Evolutionary conservation across 768 basidiomycete genomes (phyloP), one percentile per base, ranked within the genome.

Genomic region (Cantharellus cinnabarinus): DNA sequence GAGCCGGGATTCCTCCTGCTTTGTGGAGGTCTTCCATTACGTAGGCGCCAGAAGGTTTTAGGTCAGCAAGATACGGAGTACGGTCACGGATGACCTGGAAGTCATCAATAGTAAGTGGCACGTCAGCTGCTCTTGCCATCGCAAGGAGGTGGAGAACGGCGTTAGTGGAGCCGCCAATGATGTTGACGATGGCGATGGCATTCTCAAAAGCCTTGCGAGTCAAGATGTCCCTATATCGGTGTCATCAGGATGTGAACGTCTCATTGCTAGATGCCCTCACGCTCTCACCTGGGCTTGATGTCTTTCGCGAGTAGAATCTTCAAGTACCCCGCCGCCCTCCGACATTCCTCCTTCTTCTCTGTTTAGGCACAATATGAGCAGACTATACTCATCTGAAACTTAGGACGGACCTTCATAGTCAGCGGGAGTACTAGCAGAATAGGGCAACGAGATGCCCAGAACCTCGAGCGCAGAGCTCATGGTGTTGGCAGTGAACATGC

Each of bases 401-500:
- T 15, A 10, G 41, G n/a, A 44, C 63, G 10, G 41, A 84, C 86
- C 77, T 57, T 81, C 78, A 69, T 82, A 80, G 44, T 76, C 68
- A 3, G 89, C 89, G 10, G 88, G 87, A 15, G 61, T 66, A 48
- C 60, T 64, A 1, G 67, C 63, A 10, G 88, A 89, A 68, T 84
- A 89, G 0, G 87, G 89, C 52, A 90, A 71, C 7, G 85, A 85
- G 75, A 93, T 81, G 35, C 89, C 89, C 59, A 93, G 75, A 3
- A 80, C 85, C 68, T 90, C 89, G 39, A 91, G 73, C 15, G 78
- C 82, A 48, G 84, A 82, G 62, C 84, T 85, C 88, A 90, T 89
- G 0, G 88, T 89, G 65, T 90, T 90, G 41, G 89, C 88, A 4
- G 87, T 89, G 67, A 81, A 89, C 87, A 89, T 89, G 10, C 86